Evolutionary conservation across 208 protist genomes (phyloP), one percentile per base, ranked within the genome.

Genomic region (Trypanosoma platydactyli): DNA sequence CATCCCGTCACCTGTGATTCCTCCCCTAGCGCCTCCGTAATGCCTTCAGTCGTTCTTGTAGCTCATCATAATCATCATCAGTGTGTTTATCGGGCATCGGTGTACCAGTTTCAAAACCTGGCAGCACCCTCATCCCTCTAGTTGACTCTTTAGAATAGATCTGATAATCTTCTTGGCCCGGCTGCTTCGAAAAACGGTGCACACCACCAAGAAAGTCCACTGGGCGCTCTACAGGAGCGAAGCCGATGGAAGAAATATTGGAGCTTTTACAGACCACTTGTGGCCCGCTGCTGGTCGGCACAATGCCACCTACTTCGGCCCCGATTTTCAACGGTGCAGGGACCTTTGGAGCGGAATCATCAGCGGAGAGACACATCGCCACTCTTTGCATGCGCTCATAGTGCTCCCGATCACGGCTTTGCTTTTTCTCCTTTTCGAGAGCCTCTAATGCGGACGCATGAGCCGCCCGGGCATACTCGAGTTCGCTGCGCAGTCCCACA

Each of bases 251-350:
- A 68, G 80, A 88, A 74, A 92, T 92, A 68, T 83, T 70, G 2
- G 86, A 92, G 76, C 77, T 85, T 49, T 92, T 76, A 63, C 77
- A 87, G 20, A 89, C 55, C n/a, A 92, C 58, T 60, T 88, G 80
- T 22, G 80, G 68, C 1, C 83, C 86, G 6, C 69, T 65, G 30
- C 59, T 61, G 3, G 70, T 64, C 40, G 71, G 81, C 44, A 76
- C 71, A 52, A 92, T 69, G 24, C 75, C 77, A 0, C 83, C 86
- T 11, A 46, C 25, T 24, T 42, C 5, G 12, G 71, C 76, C 0
- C 15, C 20, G 18, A 5, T 58, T 38, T 38, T 38, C 33, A 9
- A 9, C 13, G n/a, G 29, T 56, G 48, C 35, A 5, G 59, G 29
- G 12, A 38, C 29, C 5, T 56, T 18, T 30, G 52, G 13, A 35